Evolutionary conservation across 78 protist genomes (phyloP).

Genomic region (Isochrysis galbana): DNA sequence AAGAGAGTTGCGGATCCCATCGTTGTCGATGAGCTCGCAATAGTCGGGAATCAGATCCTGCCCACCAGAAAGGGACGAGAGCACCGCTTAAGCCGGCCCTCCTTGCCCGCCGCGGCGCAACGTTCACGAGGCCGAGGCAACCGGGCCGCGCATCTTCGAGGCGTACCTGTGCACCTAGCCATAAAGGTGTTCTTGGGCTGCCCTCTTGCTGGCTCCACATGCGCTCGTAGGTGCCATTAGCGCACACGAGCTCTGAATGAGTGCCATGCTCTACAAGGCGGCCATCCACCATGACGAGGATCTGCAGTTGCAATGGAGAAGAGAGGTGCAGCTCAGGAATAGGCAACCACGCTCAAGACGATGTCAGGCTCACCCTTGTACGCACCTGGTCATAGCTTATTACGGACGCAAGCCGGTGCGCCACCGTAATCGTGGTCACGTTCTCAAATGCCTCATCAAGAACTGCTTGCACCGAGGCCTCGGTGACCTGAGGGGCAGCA

Average conservation of each 20-base stretch:
- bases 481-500: too few species aligned
- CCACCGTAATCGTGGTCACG: slow-evolving; percentile 73
- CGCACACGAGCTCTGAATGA: slow-evolving; percentile 68
- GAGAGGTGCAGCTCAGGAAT: not conserved
- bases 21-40: not conserved
- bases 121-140: not conserved
- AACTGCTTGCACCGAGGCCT: slow-evolving; percentile 10
- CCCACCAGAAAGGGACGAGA: not conserved
- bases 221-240: not conserved
- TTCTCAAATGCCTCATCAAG: slow-evolving; percentile 53
- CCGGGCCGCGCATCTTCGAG: too few species aligned
- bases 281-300: slow-evolving; percentile 50
- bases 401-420: slow-evolving; percentile 83
- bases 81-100: not conserved
- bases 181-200: not conserved
- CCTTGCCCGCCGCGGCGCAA: not conserved
- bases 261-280: slow-evolving; percentile 79
- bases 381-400: slow-evolving; percentile 67
- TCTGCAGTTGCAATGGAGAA: not conserved
- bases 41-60: not conserved
- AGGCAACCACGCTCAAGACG: slow-evolving; percentile 43
- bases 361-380: slow-evolving; percentile 26
- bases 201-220: not conserved
- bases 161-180: too few species aligned
- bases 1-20: not conserved